Base-by-base conservation (phyloP, 768 basidiomycete genomes). In the Boletus pseudo-olivaceus region DNA sequence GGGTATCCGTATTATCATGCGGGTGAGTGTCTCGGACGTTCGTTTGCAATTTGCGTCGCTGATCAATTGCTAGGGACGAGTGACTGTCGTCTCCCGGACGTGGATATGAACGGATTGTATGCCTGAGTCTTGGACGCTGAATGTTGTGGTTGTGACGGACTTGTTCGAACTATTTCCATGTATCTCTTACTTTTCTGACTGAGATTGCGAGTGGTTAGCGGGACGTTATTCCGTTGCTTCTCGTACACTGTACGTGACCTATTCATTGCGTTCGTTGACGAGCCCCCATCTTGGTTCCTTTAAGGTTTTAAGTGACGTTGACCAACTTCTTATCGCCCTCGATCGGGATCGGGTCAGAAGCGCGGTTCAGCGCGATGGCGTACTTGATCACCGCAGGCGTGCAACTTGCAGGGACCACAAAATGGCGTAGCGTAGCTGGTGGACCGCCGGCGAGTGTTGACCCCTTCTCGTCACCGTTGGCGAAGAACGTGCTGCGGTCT, bases 81-180 rank as follows among this genome's bases (percentile, higher is more conserved):
- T 15, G 60, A 65, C 33, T n/a, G 9, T n/a, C 58, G 38, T 12
- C 63, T 71, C 1, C 50, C 55, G 8, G 30, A 53, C 9, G 65
- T 71, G 8, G 46, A 63, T 1, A 62, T 63, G 62, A 15, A 62
- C 7, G 48, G 42, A 19, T 12, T 57, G 55, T 70, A 70, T 35
- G 62, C 57, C 5, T 63, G 42, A 59, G 29, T 42, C 23, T 23
- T 5, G 35, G 19, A 27, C 20, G n/a, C n/a, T n/a, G n/a, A n/a
- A n/a, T n/a, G n/a, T n/a, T n/a, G n/a, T n/a, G n/a, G n/a, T n/a
- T n/a, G n/a, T n/a, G n/a, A n/a, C n/a, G 19, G 9, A 15, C 23
- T 49, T 26, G 45, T 41, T 33, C 2, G 33, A 15, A 39, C 43
- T 15, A 55, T 46, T 39, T 17, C 14, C 20, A 23, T 32, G 14